A percentile compares a stretch with the other conserved stretches of the same genome.
Conservation (phyloP, 2,329 filamentous ascomycete species). For the Fusarium agapanthi region DNA sequence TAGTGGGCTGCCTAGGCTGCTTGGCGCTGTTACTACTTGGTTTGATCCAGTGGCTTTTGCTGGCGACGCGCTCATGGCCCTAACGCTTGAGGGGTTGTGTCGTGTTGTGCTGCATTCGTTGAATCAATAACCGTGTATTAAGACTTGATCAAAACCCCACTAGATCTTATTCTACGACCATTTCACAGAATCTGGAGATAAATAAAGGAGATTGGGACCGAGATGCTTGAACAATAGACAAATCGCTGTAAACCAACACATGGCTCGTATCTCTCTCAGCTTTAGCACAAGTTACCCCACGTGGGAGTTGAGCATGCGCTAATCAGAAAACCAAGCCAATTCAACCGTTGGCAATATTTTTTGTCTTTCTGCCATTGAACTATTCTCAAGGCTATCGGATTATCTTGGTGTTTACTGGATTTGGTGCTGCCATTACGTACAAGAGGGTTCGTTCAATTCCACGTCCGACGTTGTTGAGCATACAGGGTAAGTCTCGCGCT, state of each 20-base stretch:
- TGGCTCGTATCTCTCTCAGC: no score
- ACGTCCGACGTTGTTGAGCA: rapidly evolving
- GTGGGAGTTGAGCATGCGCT: rapidly evolving
- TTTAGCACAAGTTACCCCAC: rapidly evolving
- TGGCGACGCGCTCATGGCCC: no score
- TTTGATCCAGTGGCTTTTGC: background rate
- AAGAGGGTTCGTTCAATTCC: background rate
- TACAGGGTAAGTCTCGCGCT: background rate
- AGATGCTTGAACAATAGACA: rapidly evolving
- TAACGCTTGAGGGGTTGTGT: background rate
- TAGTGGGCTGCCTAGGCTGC: background rate
- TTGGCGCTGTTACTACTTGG: no score
- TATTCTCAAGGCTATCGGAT: background rate
- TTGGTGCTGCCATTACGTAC: background rate
- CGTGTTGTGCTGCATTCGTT: no score
- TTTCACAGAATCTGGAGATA: no score
- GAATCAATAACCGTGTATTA: rapidly evolving
- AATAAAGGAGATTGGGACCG: rapidly evolving
- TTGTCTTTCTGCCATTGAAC: rapidly evolving
- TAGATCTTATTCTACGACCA: rapidly evolving
- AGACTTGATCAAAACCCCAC: rapidly evolving
- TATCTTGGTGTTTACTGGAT: rapidly evolving
- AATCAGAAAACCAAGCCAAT: no score
- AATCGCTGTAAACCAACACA: rapidly evolving
- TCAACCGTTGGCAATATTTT: background rate